phyloP scores from a whole-genome alignment of 1,284 basidiomycete genomes.

The Butyriboletus regius region DNA sequence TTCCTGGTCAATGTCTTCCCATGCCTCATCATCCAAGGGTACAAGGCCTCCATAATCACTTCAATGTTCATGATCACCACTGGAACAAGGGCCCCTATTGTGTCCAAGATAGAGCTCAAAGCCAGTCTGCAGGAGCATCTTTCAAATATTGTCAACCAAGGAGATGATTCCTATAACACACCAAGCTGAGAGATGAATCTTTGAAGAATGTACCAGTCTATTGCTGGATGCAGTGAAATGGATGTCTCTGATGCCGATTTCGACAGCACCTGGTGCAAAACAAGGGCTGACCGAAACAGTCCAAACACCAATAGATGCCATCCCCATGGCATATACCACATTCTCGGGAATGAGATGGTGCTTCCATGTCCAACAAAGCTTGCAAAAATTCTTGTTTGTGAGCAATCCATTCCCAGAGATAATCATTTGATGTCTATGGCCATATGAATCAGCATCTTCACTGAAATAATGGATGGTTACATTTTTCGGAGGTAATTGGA shows the following conservation, averaged over 20 bases:
- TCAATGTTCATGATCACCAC: accelerated
- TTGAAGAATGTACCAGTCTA: not conserved
- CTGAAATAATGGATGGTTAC: too few relatives aligned
- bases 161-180: too few relatives aligned
- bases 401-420: not conserved
- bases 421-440: too few relatives aligned
- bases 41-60: accelerated
- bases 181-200: not conserved
- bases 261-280: not conserved
- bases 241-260: not conserved
- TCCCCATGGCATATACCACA: not conserved
- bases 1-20: not conserved
- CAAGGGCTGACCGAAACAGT: not conserved
- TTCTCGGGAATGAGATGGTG: not conserved
- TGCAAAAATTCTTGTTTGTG: not conserved
- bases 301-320: not conserved
- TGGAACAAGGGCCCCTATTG: not conserved
- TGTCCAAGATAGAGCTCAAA: not conserved
- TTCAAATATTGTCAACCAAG: too few relatives aligned
- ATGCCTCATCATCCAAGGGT: not conserved
- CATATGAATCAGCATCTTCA: too few relatives aligned
- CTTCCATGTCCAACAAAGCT: not conserved
- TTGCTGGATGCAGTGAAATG: not conserved
- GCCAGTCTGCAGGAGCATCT: not conserved
- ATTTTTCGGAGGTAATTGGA: too few relatives aligned